A percentile compares a stretch with the other conserved stretches of the same genome.
Evolutionary conservation across 768 basidiomycete species (phyloP).

Genomic region (Neoboletus magnificus): DNA sequence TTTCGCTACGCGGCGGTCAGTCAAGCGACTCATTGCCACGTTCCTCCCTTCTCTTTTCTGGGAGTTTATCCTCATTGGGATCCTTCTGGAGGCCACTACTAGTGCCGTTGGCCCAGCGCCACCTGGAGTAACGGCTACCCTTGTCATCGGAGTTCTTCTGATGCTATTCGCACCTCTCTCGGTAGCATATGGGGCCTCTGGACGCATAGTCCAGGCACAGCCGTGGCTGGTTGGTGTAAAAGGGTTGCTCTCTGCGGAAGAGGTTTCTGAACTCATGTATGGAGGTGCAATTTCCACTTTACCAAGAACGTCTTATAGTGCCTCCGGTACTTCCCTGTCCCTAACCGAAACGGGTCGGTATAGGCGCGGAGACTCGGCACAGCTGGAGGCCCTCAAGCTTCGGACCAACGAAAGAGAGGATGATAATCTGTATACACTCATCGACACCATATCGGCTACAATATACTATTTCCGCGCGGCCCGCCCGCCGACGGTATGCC

Average conservation of each 20-base stretch:
- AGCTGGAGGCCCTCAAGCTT: neutral
- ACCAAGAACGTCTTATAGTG: constrained; percentile 16
- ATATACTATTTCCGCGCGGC: constrained; percentile 25
- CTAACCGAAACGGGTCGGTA: constrained; percentile 3
- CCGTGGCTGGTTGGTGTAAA: constrained; percentile 26
- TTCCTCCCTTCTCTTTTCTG: constrained; percentile 6
- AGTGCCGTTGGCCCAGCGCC: too few relatives aligned
- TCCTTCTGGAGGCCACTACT: neutral
- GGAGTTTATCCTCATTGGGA: neutral
- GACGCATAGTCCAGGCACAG: constrained; percentile 12
- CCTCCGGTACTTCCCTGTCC: constrained; percentile 17
- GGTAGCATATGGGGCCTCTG: constrained; percentile 16
- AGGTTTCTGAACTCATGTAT: constrained; percentile 15
- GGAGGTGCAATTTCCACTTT: constrained; percentile 7
- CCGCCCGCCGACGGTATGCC: constrained; percentile 23
- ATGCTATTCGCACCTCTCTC: constrained; percentile 10
- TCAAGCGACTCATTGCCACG: constrained; percentile 3
- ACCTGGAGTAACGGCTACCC: too few relatives aligned
- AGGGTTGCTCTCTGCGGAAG: constrained; percentile 23
- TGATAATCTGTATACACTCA: constrained; percentile 21
- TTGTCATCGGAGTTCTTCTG: constrained; percentile 7
- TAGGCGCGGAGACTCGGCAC: constrained; percentile 16
- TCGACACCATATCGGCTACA: constrained; percentile 21
- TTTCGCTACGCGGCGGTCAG: constrained; percentile 17
- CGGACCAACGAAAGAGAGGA: neutral